phyloP scores from a whole-genome alignment of 2,329 filamentous ascomycete species.

The Ophiostoma ips region DNA sequence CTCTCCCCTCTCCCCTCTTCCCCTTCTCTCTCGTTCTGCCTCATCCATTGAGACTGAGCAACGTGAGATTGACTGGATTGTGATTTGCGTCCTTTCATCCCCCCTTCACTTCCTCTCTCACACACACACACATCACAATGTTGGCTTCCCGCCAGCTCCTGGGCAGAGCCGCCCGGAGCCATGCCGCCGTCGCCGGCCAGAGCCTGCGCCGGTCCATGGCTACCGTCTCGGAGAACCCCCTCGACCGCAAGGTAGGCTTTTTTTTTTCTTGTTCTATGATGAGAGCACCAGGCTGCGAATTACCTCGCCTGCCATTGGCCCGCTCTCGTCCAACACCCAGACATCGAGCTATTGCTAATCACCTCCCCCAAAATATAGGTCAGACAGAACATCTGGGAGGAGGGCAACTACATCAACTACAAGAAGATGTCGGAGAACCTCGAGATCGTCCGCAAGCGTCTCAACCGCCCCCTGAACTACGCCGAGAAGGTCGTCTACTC shows the following conservation, averaged over 20 bases:
- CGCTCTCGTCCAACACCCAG: not conserved
- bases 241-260: slow-evolving; percentile 70
- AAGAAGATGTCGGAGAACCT: slow-evolving; percentile 99
- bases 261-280: no score
- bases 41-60: not conserved
- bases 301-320: not conserved
- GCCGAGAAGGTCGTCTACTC: slow-evolving; percentile 99
- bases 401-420: slow-evolving; percentile 97
- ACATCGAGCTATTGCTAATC: not conserved
- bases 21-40: slow-evolving; percentile 5
- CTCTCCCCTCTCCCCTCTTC: slow-evolving; percentile 3
- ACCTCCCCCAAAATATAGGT: slow-evolving; percentile 37
- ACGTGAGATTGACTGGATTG: not conserved
- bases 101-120: not conserved
- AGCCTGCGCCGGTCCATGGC: slow-evolving; percentile 59
- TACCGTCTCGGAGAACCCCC: slow-evolving; percentile 69
- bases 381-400: slow-evolving; percentile 93
- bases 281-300: slow-evolving; percentile 1
- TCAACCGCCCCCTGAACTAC: slow-evolving; percentile 87
- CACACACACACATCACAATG: slow-evolving; percentile 29
- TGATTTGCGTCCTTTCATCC: slow-evolving; percentile 1
- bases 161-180: slow-evolving; percentile 48
- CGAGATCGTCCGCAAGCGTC: slow-evolving; percentile 69
- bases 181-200: slow-evolving; percentile 43
- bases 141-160: slow-evolving; percentile 58